Base-by-base conservation (phyloP, 1,284 basidiomycete genomes). In the Paramarasmius palmivorus region DNA sequence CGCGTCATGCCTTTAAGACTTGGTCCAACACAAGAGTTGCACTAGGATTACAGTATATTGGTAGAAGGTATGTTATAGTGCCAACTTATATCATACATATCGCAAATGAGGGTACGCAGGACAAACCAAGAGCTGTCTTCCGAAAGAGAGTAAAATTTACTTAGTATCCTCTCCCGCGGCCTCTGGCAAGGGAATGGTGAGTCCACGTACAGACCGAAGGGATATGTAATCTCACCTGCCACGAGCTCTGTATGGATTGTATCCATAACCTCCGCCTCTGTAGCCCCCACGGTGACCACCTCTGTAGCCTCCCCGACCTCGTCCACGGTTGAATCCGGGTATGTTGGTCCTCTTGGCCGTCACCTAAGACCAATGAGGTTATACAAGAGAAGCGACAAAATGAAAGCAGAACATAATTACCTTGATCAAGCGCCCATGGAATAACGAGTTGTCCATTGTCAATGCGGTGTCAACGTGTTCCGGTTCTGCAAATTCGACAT, bases 401-500 rank as follows among this genome's bases (percentile, higher is more conserved):
- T 9, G n/a, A 29, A 10, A 47, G 25, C 23, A 8, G 22, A 36
- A 40, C 2, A 53, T 77, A 58, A n/a, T n/a, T 58, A 93, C 95
- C 77, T 95, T 96, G 70, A 99, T 90, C 67, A 95, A 73, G 59
- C 96, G 84, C 29, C 94, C 95, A 50, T 92, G 85, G 82, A 99
- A 98, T 63, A 96, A 74, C 29, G 92, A 95, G 65, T 98, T 95
- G 72, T 99, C 93, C 76, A 99, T 83, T n/a, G 95, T 88, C 60
- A 96, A 68, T 17, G 97, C 95, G 59, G 95, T 92, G 62, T 94
- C 90, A 53, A 99, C 91, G 60, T 93, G 86, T 53, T 92, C 87
- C n/a, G 95, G 82, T 64, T 98, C 95, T 61, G 97, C 87, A 70
- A 99, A 99, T 72, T 99, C 97, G 50, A 99, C 95, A 74, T 99